A percentile compares a stretch with the other conserved stretches of the same genome.
These are phyloP conservation scores for Triticum urartu DNA, from an alignment of 176 grass and related monocot species.

Conservation along the genomic window DNA sequence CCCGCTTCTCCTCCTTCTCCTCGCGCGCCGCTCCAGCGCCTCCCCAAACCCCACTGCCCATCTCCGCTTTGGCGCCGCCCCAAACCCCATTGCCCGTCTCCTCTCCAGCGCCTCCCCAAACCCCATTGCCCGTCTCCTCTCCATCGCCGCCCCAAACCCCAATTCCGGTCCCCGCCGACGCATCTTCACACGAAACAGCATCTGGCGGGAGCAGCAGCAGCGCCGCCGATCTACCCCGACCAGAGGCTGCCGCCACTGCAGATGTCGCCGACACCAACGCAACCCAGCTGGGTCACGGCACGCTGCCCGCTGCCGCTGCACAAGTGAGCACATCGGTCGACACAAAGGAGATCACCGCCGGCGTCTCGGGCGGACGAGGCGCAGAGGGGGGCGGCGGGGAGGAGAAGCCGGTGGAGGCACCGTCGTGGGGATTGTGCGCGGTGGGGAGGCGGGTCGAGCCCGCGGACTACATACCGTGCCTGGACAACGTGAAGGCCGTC, in stretches of 20 bases:
- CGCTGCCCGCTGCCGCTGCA: neutral
- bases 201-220: neutral
- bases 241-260: neutral
- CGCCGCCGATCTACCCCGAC: neutral
- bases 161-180: slow-evolving; percentile 12
- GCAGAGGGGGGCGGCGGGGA: neutral
- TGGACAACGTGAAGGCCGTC: slow-evolving; percentile 81
- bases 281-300: neutral
- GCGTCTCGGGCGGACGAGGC: neutral
- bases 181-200: neutral
- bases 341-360: neutral
- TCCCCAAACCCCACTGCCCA: neutral
- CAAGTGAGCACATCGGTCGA: neutral
- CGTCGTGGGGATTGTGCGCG: slow-evolving; percentile 60
- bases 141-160: neutral
- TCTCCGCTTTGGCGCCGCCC: neutral
- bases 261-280: neutral
- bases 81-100: neutral
- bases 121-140: neutral
- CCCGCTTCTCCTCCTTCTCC: slow-evolving; percentile 12
- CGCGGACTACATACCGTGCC: slow-evolving; percentile 84
- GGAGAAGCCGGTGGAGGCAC: slow-evolving; percentile 33
- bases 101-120: neutral
- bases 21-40: neutral
- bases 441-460: slow-evolving; percentile 59